phyloP scores from a whole-genome alignment of 345 rosid genomes.

The Populus euphratica region DNA sequence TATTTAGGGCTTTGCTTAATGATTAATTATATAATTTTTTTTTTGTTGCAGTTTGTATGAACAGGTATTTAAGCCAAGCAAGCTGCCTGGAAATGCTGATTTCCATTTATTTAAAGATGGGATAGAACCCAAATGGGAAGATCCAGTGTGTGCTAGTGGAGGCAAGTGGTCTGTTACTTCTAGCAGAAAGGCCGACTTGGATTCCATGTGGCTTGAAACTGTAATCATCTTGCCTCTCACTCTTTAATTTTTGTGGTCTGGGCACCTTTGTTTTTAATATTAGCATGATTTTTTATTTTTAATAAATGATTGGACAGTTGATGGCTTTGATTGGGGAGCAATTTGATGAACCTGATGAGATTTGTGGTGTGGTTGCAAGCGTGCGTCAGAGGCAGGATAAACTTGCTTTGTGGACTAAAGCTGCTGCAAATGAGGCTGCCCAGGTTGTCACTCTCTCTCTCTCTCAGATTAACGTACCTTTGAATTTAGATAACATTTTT shows the following conservation, averaged over 20 bases:
- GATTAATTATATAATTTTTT: neutral
- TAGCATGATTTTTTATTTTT: neutral
- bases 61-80: conserved; percentile 77
- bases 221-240: conserved; percentile 30
- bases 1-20: neutral
- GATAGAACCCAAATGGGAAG: conserved; percentile 97
- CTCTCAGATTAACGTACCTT: neutral
- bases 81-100: conserved; percentile 54
- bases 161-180: conserved; percentile 79
- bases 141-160: conserved; percentile 86
- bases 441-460: conserved; percentile 41
- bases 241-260: neutral
- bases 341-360: conserved; percentile 82
- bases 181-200: conserved; percentile 50
- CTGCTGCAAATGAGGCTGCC: conserved; percentile 83
- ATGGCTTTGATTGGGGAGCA: conserved; percentile 97
- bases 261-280: neutral
- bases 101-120: conserved; percentile 88
- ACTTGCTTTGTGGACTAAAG: conserved; percentile 86
- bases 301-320: conserved; percentile 40
- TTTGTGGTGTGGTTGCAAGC: conserved; percentile 91
- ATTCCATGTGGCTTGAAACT: conserved; percentile 82
- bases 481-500: neutral
- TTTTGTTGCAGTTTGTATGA: conserved; percentile 58
- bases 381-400: conserved; percentile 82